phyloP scores from a whole-genome alignment of 2,329 filamentous ascomycete genomes.

The Knufia fluminis region DNA sequence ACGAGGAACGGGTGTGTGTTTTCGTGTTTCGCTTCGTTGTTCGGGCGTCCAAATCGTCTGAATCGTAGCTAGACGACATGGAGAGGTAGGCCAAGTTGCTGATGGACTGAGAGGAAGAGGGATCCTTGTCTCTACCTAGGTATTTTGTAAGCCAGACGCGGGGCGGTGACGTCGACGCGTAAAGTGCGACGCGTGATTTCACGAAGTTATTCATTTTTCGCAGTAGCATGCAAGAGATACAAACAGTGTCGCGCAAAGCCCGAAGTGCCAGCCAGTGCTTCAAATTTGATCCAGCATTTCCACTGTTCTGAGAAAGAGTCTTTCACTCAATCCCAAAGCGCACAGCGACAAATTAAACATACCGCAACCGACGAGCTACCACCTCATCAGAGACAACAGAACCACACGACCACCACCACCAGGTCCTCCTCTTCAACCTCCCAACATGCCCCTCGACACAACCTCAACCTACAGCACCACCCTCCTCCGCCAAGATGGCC shows the following conservation, averaged over 20 bases:
- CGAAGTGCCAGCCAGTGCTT: too few relatives aligned
- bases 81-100: conserved; percentile 13
- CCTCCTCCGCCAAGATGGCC: conserved; percentile 70
- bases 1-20: neutral
- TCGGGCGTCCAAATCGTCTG: conserved; percentile 9
- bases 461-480: conserved; percentile 83
- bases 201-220: conserved; percentile 9
- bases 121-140: too few relatives aligned
- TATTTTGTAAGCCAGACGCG: neutral
- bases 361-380: too few relatives aligned
- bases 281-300: too few relatives aligned
- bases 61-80: conserved; percentile 15
- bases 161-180: conserved; percentile 1
- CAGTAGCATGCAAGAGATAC: neutral
- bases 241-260: neutral
- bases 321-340: too few relatives aligned
- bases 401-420: too few relatives aligned
- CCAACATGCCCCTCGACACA: conserved; percentile 81
- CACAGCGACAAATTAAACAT: too few relatives aligned
- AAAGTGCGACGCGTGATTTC: conserved; percentile 9
- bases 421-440: too few relatives aligned
- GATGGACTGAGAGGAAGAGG: neutral
- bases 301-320: neutral
- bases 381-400: too few relatives aligned
- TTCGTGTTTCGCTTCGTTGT: neutral